These are phyloP conservation scores for Candida mesenterica DNA, from an alignment of 1,139 yeast species.

Conservation along the genomic window DNA sequence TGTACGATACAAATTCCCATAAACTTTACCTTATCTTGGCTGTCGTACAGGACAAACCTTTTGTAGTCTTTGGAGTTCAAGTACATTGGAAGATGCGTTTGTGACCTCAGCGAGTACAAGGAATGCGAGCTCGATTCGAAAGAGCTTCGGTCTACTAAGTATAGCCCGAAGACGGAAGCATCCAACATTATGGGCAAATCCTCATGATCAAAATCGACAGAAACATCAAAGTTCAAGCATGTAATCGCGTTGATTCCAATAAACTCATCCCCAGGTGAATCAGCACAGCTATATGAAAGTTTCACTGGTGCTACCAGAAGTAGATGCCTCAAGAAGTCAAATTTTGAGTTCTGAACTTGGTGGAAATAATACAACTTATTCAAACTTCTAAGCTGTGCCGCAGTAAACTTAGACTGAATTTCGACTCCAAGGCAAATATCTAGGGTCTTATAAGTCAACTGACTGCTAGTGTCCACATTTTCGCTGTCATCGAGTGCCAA, in stretches of 20 bases:
- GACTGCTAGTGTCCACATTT: constrained; percentile 23
- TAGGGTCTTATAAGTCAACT: constrained; percentile 21
- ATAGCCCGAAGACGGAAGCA: constrained; percentile 53
- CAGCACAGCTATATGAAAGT: constrained; percentile 38
- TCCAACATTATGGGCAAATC: constrained; percentile 50
- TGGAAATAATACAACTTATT: constrained; percentile 58
- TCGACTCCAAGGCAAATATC: constrained; percentile 29
- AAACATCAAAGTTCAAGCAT: constrained; percentile 32
- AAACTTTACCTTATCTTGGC: constrained; percentile 17
- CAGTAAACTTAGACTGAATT: constrained; percentile 37
- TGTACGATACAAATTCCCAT: constrained; percentile 55
- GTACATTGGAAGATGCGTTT: constrained; percentile 17
- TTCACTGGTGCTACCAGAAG: constrained; percentile 47
- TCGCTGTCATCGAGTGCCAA: constrained; percentile 22
- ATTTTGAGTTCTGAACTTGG: constrained; percentile 22
- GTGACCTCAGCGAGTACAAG: constrained; percentile 3
- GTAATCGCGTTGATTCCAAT: constrained; percentile 39
- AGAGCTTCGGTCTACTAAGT: constrained; percentile 24
- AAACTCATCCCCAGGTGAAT: constrained; percentile 17
- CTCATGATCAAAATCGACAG: constrained; percentile 24
- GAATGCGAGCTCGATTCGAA: constrained; percentile 1
- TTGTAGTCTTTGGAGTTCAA: constrained; percentile 18
- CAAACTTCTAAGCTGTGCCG: constrained; percentile 53
- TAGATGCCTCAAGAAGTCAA: constrained; percentile 50
- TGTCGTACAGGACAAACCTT: constrained; percentile 14